A percentile compares a stretch with the other conserved stretches of the same genome.
phyloP scores from a whole-genome alignment of 768 basidiomycete genomes.

The Russula foetens region DNA sequence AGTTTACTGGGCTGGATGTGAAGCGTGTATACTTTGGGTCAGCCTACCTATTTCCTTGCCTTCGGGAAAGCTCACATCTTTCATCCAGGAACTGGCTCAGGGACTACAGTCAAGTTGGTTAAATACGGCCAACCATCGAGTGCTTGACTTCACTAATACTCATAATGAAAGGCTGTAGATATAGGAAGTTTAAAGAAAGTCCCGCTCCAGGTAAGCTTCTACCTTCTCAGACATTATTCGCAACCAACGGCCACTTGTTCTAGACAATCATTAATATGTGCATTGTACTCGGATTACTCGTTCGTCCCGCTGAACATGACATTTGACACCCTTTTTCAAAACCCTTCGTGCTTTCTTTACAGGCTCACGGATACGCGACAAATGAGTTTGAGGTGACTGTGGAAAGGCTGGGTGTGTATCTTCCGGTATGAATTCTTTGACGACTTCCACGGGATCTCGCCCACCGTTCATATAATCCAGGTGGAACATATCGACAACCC shows the following conservation, averaged over 20 bases:
- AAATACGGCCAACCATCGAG: not conserved
- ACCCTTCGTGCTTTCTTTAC: not conserved
- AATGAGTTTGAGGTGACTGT: conserved; percentile 79
- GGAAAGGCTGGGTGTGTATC: conserved; percentile 77
- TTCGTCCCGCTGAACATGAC: conserved; percentile 25
- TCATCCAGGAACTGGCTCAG: conserved; percentile 69
- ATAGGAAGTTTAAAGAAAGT: conserved; percentile 71
- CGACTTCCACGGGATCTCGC: not conserved
- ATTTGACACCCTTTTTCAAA: not conserved
- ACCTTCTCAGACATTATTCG: not conserved
- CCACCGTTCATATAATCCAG: conserved; percentile 27
- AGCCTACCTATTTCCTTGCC: conserved; percentile 20
- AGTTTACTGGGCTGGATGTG: conserved; percentile 74
- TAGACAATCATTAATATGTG: conserved; percentile 82
- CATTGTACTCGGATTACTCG: conserved; percentile 89
- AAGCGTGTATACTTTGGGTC: conserved; percentile 81
- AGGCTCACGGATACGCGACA: conserved; percentile 79
- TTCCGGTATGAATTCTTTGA: conserved; percentile 46
- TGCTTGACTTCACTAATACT: not conserved
- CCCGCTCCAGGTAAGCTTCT: conserved; percentile 46
- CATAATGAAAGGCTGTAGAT: conserved; percentile 58
- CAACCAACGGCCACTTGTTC: not conserved
- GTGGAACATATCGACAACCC: conserved; percentile 91
- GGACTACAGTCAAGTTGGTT: conserved; percentile 68
- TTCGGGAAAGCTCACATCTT: not conserved